Evolutionary conservation across 257 asterid species (phyloP), one percentile per base, ranked within the genome.

Genomic region (Forsythia suspensa): DNA sequence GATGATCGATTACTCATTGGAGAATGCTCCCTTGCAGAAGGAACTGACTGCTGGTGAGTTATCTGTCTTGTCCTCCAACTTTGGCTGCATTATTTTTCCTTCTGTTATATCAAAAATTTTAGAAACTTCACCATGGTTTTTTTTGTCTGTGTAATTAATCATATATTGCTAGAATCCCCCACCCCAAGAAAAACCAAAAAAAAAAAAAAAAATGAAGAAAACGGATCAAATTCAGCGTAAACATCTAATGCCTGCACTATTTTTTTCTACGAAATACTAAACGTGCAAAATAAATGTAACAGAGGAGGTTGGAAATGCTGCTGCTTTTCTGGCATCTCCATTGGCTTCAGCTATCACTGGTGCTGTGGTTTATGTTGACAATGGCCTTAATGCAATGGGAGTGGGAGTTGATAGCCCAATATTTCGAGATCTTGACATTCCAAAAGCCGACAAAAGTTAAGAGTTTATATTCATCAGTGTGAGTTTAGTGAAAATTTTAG

Each of bases 1-100:
- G 98, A 94, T 96, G 98, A 96, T 96, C 39, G 91, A 96, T 86
- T 96, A 96, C 79, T 93, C 99, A 1, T 59, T 82, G 79, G 97
- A 93, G 88, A 96, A 96, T 74, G 92, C 99, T 3, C 99, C 99
- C 61, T 74, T 91, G 92, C 98, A 94, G 80, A 96, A 96, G 88
- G 99, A 96, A 76, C 87, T 96, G 21, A 87, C 89, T 80, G 94
- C 99, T 24, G 99, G 99, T 95, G 80, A 91, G 88, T 82, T 59
- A 18, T 68, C 10, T 3, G 4, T 3, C 76, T 74, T 43, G 8
- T 15, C 76, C 29, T 43, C 10, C 71, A 12, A 39, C 36, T 52
- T 24, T 20, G n/a, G 71, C 59, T 55, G 39, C 40, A 75, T 52
- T 16, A 55, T 55, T 55, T n/a, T 55, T 55, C 24, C 13, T 46